Conservation (phyloP, 2,329 filamentous ascomycete genomes). For the Fusarium sublunatum region DNA sequence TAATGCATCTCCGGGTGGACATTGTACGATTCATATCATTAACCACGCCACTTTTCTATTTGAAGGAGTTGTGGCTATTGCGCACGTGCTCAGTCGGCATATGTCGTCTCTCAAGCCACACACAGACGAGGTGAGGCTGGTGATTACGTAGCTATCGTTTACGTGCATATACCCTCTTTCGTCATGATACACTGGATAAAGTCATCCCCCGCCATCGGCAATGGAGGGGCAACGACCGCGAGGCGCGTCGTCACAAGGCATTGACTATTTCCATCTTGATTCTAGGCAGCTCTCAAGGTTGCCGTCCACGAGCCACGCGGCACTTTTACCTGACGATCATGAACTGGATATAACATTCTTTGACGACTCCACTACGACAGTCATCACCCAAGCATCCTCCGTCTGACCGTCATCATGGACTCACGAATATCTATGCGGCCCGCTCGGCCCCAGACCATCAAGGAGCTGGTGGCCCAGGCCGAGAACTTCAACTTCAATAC, state of each 20-base stretch:
- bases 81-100: neutral
- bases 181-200: slow-evolving; percentile 6
- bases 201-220: slow-evolving; percentile 34
- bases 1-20: slow-evolving; percentile 18
- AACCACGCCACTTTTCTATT: slow-evolving; percentile 39
- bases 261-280: slow-evolving; percentile 28
- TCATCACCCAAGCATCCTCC: slow-evolving; percentile 4
- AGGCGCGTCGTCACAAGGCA: slow-evolving; percentile 39
- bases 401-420: slow-evolving; percentile 44
- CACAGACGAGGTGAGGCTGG: neutral
- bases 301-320: slow-evolving; percentile 24
- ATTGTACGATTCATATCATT: slow-evolving; percentile 38
- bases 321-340: slow-evolving; percentile 21
- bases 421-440: slow-evolving; percentile 48
- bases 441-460: slow-evolving; percentile 72
- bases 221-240: slow-evolving; percentile 40
- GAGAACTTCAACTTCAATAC: slow-evolving; percentile 84
- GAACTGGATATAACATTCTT: slow-evolving; percentile 25
- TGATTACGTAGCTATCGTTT: neutral
- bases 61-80: slow-evolving; percentile 13
- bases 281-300: slow-evolving; percentile 32
- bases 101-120: neutral
- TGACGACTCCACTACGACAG: slow-evolving; percentile 22
- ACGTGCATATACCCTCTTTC: slow-evolving; percentile 18
- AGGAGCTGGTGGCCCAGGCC: slow-evolving; percentile 81